phyloP scores from a whole-genome alignment of 1,284 basidiomycete genomes.

The Tylopilus microsporus region DNA sequence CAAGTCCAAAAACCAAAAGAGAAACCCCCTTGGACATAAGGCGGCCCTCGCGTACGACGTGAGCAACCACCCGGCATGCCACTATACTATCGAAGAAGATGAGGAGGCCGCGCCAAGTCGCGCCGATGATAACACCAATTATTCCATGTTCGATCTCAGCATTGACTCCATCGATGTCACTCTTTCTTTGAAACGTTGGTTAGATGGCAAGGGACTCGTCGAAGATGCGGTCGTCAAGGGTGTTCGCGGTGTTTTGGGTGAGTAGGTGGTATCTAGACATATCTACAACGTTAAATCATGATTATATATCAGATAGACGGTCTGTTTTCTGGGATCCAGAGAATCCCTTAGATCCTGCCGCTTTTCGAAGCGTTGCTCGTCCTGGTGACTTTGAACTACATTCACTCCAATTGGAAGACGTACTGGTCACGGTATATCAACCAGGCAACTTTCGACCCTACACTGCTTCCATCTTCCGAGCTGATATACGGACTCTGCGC shows the following conservation, averaged over 20 bases:
- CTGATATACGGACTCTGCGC: constrained; percentile 79
- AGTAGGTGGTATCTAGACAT: constrained; percentile 9
- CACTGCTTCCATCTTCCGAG: constrained; percentile 93
- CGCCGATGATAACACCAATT: constrained; percentile 57
- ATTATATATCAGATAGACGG: constrained; percentile 66
- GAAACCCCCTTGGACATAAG: constrained; percentile 37
- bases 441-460: constrained; percentile 90
- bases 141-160: constrained; percentile 86
- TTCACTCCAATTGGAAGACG: constrained; percentile 84
- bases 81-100: constrained; percentile 56
- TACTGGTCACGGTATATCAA: constrained; percentile 93
- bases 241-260: constrained; percentile 89
- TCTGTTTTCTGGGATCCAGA: constrained; percentile 84
- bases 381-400: constrained; percentile 93
- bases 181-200: constrained; percentile 88
- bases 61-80: constrained; percentile 67
- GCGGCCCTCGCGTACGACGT: constrained; percentile 69
- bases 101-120: constrained; percentile 24
- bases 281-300: background rate
- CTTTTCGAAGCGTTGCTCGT: constrained; percentile 69
- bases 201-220: constrained; percentile 92
- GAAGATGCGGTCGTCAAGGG: constrained; percentile 90
- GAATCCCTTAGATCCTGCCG: constrained; percentile 70
- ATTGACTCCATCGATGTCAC: constrained; percentile 96
- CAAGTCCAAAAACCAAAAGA: constrained; percentile 16